These are phyloP conservation scores for Curvularia spicifera DNA, from an alignment of 2,329 filamentous ascomycete species.

Conservation along the genomic window DNA sequence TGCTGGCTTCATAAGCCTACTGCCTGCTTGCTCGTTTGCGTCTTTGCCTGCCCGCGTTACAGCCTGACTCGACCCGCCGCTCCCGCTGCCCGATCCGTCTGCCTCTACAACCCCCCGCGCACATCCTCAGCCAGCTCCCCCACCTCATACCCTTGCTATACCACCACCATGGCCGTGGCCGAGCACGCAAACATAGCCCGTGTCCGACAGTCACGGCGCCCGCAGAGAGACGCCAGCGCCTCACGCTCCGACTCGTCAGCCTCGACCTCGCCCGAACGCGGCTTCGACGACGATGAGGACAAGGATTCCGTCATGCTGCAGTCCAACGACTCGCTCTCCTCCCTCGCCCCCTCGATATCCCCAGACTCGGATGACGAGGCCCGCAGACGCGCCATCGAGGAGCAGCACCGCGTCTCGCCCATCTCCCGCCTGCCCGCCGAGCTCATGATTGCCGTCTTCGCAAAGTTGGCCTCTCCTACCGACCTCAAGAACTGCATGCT, in stretches of 20 bases:
- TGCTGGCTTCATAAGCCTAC: not conserved
- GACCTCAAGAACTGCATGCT: slow-evolving; percentile 90
- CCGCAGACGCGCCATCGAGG: slow-evolving; percentile 61
- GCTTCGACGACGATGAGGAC: slow-evolving; percentile 88
- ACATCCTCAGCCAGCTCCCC: not conserved
- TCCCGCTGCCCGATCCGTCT: slow-evolving; percentile 8
- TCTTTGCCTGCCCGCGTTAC: not conserved
- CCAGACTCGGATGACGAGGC: slow-evolving; percentile 77
- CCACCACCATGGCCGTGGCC: slow-evolving; percentile 13
- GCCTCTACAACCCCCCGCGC: slow-evolving; percentile 1
- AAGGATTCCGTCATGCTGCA: slow-evolving; percentile 89
- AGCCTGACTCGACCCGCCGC: slow-evolving; percentile 20
- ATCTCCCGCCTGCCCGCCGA: slow-evolving; percentile 89
- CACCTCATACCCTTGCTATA: slow-evolving; percentile 2
- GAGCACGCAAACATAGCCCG: slow-evolving; percentile 14
- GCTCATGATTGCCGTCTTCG: slow-evolving; percentile 90
- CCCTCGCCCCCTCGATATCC: slow-evolving; percentile 79
- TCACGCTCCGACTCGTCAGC: slow-evolving; percentile 63
- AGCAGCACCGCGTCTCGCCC: slow-evolving; percentile 74
- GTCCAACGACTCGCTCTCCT: slow-evolving; percentile 89
- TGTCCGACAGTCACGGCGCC: slow-evolving; percentile 31
- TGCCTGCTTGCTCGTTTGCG: not conserved
- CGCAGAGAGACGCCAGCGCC: slow-evolving; percentile 42
- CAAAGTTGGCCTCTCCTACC: slow-evolving; percentile 74
- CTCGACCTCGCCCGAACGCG: slow-evolving; percentile 75